These are phyloP conservation scores for Nothomitra cinnamomea DNA, from an alignment of 2,329 filamentous ascomycete genomes.

Conservation along the genomic window DNA sequence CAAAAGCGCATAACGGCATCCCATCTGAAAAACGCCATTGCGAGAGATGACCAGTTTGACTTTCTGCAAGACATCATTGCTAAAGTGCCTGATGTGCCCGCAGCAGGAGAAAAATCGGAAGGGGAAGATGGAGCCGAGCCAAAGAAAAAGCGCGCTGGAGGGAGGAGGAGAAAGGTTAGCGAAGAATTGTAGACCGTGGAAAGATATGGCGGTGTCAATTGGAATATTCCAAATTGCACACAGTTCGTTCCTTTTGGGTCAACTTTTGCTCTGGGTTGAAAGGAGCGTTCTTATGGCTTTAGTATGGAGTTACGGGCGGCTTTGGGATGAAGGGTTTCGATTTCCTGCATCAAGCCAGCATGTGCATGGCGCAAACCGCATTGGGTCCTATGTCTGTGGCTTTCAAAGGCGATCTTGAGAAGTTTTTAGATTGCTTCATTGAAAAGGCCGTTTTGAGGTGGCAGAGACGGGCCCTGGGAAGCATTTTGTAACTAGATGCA, in stretches of 20 bases:
- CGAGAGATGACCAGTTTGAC: slow-evolving; percentile 82
- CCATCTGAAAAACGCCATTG: slow-evolving; percentile 83
- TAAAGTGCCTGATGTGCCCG: slow-evolving; percentile 54
- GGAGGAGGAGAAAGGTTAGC: slow-evolving; percentile 7
- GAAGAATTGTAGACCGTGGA: slow-evolving; percentile 3
- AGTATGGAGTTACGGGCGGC: slow-evolving; percentile 1
- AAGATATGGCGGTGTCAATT: not conserved
- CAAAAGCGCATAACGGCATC: slow-evolving; percentile 79
- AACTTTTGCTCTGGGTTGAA: not conserved
- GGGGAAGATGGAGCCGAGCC: slow-evolving; percentile 28
- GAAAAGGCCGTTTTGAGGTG: too few relatives aligned
- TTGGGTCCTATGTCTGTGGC: slow-evolving; percentile 1
- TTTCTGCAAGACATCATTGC: slow-evolving; percentile 82
- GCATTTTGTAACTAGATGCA: not conserved
- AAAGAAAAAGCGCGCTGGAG: slow-evolving; percentile 21
- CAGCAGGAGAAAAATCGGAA: slow-evolving; percentile 24
- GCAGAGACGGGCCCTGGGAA: too few relatives aligned
- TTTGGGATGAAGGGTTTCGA: not conserved
- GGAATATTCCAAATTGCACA: not conserved
- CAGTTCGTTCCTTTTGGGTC: not conserved
- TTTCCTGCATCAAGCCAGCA: not conserved
- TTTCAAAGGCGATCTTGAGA: not conserved
- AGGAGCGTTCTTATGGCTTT: not conserved
- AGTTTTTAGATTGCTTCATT: too few relatives aligned
- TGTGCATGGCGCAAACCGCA: not conserved